A percentile compares a stretch with the other conserved stretches of the same genome.
These are phyloP conservation scores for Chlamydomonas schloesseri DNA, from an alignment of 139 green algal species.

Conservation along the genomic window DNA sequence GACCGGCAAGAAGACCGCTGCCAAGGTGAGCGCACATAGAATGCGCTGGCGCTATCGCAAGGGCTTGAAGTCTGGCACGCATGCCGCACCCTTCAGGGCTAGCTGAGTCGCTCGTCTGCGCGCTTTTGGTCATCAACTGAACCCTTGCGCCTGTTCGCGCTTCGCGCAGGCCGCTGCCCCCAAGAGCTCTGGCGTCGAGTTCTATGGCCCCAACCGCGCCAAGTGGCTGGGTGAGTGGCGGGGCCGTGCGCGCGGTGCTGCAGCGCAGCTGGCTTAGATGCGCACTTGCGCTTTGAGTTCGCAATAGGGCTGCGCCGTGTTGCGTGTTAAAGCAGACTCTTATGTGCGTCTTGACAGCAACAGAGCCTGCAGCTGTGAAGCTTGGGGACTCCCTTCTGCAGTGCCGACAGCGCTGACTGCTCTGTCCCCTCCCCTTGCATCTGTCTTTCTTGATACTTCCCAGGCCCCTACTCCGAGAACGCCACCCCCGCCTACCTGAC, in stretches of 20 bases:
- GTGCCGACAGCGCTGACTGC: background rate
- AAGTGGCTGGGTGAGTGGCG: constrained; percentile 74
- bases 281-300: background rate
- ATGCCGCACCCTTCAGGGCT: background rate
- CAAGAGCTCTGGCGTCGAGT: constrained; percentile 59
- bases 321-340: too few relatives aligned
- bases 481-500: constrained; percentile 72
- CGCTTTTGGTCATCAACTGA: background rate
- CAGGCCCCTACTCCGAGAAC: constrained; percentile 25
- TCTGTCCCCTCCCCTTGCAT: background rate
- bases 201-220: constrained; percentile 73
- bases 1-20: constrained; percentile 31
- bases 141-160: background rate
- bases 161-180: background rate
- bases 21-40: too few relatives aligned
- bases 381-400: background rate
- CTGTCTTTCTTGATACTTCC: too few relatives aligned
- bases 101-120: background rate
- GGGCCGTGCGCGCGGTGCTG: too few relatives aligned
- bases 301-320: background rate
- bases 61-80: too few relatives aligned
- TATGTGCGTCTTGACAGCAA: background rate
- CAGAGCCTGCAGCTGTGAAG: too few relatives aligned
- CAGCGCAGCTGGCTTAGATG: background rate
- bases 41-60: too few relatives aligned